These are phyloP conservation scores for Prunus salicina DNA, from an alignment of 306 rosid genomes.

Conservation along the genomic window DNA sequence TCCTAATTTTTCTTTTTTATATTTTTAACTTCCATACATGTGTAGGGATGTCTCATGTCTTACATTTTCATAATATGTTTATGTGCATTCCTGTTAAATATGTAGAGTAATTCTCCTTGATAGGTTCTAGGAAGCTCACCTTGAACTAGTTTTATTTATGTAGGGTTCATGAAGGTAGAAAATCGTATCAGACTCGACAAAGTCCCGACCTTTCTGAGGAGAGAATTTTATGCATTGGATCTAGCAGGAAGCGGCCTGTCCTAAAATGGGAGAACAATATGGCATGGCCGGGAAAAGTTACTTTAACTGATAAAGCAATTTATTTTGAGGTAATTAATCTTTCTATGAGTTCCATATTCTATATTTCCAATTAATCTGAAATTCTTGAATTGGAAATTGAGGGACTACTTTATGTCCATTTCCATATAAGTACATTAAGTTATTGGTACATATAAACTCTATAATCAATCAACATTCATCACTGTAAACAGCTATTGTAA, in stretches of 20 bases:
- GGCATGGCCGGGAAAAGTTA: slow-evolving; percentile 98
- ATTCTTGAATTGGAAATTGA: slow-evolving; percentile 4
- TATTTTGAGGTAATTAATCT: slow-evolving; percentile 77
- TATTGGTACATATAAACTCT: not conserved
- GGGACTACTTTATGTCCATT: not conserved
- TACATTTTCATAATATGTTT: not conserved
- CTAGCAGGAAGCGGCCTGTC: slow-evolving; percentile 80
- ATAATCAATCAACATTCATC: not conserved
- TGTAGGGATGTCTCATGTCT: not conserved
- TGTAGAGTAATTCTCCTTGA: not conserved
- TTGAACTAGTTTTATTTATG: slow-evolving; percentile 35
- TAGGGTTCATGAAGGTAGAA: slow-evolving; percentile 76
- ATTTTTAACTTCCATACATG: not conserved
- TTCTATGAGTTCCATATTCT: not conserved
- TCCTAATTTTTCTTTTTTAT: not conserved
- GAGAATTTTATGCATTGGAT: slow-evolving; percentile 74
- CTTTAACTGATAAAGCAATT: slow-evolving; percentile 83
- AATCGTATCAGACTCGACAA: slow-evolving; percentile 65
- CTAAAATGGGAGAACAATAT: slow-evolving; percentile 92
- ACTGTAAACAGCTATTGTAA: not conserved
- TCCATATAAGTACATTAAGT: not conserved
- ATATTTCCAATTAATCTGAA: not conserved
- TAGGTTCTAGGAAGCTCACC: slow-evolving; percentile 6
- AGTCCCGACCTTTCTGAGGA: slow-evolving; percentile 56
- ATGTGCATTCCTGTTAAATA: not conserved